Base-by-base conservation (phyloP, 352 stramenopile species). In the Phytophthora melonis region DNA sequence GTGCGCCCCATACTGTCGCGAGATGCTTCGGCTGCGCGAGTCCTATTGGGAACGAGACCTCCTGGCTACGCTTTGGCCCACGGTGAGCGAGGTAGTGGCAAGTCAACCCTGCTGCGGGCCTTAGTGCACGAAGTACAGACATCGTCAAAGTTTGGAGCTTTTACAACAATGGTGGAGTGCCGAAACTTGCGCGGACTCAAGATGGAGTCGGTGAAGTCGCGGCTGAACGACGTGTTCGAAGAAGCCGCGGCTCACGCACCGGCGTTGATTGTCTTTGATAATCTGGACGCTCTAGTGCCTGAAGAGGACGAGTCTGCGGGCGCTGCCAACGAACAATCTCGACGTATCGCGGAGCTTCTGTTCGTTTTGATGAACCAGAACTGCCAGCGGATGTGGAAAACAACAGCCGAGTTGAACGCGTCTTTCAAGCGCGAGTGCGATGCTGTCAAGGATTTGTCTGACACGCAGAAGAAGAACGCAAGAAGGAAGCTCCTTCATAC, bases 191-290 rank as follows among this genome's bases (percentile, higher is more conserved):
- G 89, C 30, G 91, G 91, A 10, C 69, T 92, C n/a, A 97, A 96
- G 72, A 97, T 97, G 91, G 83, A 95, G 25, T 81, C 78, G 14
- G 89, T 97, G 9, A 94, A 96, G 69, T 61, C 70, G n/a, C 81
- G 81, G 18, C 43, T 97, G 7, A 83, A 62, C 8, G 82, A 87
- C 23, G 62, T 83, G 8, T 93, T 94, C 52, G 81, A 91, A 16
- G 75, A 82, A 11, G 88, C 86, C 2, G 39, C 63, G 1, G 45
- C 54, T 0, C 77, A 82, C 27, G 88, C 89, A 1, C 90, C 92
- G 11, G 74, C 86, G 14, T 32, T 97, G 3, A 72, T 97, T 41
- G 64, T 92, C 1, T 59, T 97, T 34, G 92, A 97, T 66, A 94
- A 97, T 53, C 56, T 97, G 55, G 90, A 97, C 58, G 87, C 89